Conservation (phyloP, 2,329 filamentous ascomycete genomes). For the Calycina herbarum region DNA sequence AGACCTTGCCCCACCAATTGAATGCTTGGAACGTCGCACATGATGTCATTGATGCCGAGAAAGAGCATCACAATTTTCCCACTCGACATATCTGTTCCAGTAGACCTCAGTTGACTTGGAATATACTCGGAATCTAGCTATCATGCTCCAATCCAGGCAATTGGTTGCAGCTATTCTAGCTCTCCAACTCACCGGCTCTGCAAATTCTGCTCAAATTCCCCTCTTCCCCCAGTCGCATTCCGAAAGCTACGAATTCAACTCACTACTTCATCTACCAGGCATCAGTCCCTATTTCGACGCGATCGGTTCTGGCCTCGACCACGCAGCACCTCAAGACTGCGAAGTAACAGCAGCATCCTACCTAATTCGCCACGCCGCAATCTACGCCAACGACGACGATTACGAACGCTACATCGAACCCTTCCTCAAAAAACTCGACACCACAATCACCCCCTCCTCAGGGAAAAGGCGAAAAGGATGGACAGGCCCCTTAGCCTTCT, state of each 20-base stretch:
- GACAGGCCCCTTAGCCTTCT: conserved; percentile 31
- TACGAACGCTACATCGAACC: conserved; percentile 58
- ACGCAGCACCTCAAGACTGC: conserved; percentile 53
- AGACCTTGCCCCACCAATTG: too few relatives aligned
- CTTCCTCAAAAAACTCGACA: conserved; percentile 57
- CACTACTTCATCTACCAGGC: conserved; percentile 55
- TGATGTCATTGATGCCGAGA: neutral
- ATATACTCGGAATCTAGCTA: too few relatives aligned
- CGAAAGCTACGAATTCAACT: conserved; percentile 49
- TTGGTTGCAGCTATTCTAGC: neutral
- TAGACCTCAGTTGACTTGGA: neutral
- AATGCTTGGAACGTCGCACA: neutral
- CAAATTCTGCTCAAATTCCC: conserved; percentile 10
- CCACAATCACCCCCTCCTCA: conserved; percentile 49
- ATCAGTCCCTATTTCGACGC: conserved; percentile 59
- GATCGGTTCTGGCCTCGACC: conserved; percentile 33
- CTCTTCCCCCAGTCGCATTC: conserved; percentile 28
- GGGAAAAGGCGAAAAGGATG: conserved; percentile 30
- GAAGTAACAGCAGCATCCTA: conserved; percentile 53
- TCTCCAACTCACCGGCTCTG: neutral
- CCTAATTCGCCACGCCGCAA: conserved; percentile 58
- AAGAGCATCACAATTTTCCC: neutral
- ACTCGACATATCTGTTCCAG: neutral
- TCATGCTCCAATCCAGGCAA: neutral
- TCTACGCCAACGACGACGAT: conserved; percentile 61